A percentile compares a stretch with the other conserved stretches of the same genome.
Evolutionary conservation across 176 grass and related monocot species (phyloP).

Genomic region (Oryza officinalis): DNA sequence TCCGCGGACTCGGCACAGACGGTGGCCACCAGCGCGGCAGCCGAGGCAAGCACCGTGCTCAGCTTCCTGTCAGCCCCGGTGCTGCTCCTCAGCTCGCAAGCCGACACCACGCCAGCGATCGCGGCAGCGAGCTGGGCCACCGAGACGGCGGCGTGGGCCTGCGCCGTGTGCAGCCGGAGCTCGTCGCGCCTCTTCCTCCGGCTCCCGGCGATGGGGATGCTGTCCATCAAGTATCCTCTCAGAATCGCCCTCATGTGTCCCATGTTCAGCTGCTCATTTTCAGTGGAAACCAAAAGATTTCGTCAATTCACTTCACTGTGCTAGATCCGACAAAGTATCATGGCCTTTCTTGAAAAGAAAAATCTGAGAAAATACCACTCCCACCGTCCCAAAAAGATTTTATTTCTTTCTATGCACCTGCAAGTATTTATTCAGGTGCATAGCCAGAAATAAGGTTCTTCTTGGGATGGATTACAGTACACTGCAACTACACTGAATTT

Average conservation of each 20-base stretch:
- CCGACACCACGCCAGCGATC: constrained; percentile 59
- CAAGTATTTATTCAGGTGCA: too few relatives aligned
- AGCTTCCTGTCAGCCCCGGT: constrained; percentile 17
- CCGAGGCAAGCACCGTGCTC: constrained; percentile 60
- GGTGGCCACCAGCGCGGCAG: constrained; percentile 77
- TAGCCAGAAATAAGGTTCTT: too few relatives aligned
- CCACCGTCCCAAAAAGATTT: too few relatives aligned
- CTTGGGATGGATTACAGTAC: background rate
- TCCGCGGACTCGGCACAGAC: constrained; percentile 91
- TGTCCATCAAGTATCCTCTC: constrained; percentile 52
- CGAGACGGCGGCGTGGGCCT: constrained; percentile 75
- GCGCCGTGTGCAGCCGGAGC: constrained; percentile 66
- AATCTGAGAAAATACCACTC: too few relatives aligned
- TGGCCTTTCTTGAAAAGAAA: too few relatives aligned
- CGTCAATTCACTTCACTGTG: background rate
- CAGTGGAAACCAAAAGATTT: background rate
- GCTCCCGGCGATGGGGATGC: constrained; percentile 48
- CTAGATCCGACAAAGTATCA: constrained; percentile 29
- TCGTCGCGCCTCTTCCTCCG: constrained; percentile 56
- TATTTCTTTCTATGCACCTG: too few relatives aligned
- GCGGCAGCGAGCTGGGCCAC: constrained; percentile 80
- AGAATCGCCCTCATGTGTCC: constrained; percentile 57
- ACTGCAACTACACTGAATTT: background rate
- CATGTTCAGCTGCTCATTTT: constrained; percentile 51
- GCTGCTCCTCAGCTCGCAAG: constrained; percentile 38